Base-by-base conservation (phyloP, 2,329 filamentous ascomycete genomes). In the Simplicillium sp. region DNA sequence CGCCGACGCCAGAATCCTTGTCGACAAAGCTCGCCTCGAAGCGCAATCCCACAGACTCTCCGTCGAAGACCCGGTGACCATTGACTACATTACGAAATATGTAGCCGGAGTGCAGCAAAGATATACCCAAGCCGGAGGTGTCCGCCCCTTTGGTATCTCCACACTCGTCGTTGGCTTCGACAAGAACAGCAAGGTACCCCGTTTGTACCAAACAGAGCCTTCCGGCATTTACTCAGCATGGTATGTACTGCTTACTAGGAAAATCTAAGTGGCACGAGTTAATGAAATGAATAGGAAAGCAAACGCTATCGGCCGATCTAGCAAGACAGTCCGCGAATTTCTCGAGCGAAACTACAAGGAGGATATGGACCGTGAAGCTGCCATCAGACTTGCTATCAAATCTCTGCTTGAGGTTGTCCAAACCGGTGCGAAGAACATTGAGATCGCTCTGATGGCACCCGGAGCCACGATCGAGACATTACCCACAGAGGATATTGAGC, bases 11-110 rank as follows among this genome's bases (percentile, higher is more conserved):
- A 82, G 92, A 60, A 98, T 98, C 61, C 77, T 98, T 49, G 86
- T 98, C 61, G 94, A 98, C 77, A 97, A 96, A 73, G 92, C 94
- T 45, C 82, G 94, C 54, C 71, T 97, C 66, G 92, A 98, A 71
- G 90, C 92, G 37, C 92, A 98, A 69, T 95, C 88, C 53, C 92
- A 98, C 71, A 84, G 92, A 49, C 73, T 98, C 54, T 97, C 92
- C 4, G 88, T 98, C 44, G 92, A 98, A 64, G 94, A 98, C 61
- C 90, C 92, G 42, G 87, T 94, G 50, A 90, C 87, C 47, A 94
- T 98, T 65, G 92, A 98, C 70, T 98, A 98, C 75, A 96, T 98
- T 60, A 97, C 92, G 57, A 97, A 98, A 73, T 95, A 97, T 58
- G 84, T 98, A 48, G 92, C 92, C 40, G 87, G 90, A 43, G 92